phyloP scores from a whole-genome alignment of 441 rosid genomes.

The Gossypium schwendimanii region DNA sequence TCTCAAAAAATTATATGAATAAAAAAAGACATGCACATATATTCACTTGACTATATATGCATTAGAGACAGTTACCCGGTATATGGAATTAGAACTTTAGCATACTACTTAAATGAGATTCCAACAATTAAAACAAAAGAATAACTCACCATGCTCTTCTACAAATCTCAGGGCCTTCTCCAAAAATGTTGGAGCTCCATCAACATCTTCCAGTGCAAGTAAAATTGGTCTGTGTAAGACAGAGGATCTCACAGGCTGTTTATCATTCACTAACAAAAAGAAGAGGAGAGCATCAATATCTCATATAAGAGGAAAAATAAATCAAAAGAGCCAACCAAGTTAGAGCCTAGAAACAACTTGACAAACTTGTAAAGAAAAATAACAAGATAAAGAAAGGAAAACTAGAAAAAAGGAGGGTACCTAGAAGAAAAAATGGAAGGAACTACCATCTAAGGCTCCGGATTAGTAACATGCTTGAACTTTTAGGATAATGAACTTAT shows the following conservation, averaged over 20 bases:
- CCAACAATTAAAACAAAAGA: slow-evolving; percentile 4
- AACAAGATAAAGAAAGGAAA: background rate
- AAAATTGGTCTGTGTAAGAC: slow-evolving; percentile 80
- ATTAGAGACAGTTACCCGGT: background rate
- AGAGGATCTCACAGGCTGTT: slow-evolving; percentile 45
- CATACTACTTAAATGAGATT: background rate
- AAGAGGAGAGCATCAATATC: slow-evolving; percentile 15
- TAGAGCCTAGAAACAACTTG: background rate
- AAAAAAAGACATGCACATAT: background rate
- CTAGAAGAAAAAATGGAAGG: background rate
- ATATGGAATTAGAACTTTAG: background rate
- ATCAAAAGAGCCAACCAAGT: background rate
- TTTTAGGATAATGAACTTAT: background rate
- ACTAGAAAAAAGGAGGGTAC: background rate
- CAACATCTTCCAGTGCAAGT: slow-evolving; percentile 95
- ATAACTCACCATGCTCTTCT: slow-evolving; percentile 78
- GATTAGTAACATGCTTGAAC: background rate
- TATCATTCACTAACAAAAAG: slow-evolving; percentile 49
- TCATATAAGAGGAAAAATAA: background rate
- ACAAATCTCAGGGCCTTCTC: slow-evolving; percentile 91
- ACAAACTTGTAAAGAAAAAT: background rate
- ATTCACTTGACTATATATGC: background rate
- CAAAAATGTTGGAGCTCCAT: slow-evolving; percentile 95
- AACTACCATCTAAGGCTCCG: background rate
- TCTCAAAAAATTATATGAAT: background rate